Base-by-base conservation (phyloP, 164 flowering plant species). In the Paratinospora sagittata region DNA sequence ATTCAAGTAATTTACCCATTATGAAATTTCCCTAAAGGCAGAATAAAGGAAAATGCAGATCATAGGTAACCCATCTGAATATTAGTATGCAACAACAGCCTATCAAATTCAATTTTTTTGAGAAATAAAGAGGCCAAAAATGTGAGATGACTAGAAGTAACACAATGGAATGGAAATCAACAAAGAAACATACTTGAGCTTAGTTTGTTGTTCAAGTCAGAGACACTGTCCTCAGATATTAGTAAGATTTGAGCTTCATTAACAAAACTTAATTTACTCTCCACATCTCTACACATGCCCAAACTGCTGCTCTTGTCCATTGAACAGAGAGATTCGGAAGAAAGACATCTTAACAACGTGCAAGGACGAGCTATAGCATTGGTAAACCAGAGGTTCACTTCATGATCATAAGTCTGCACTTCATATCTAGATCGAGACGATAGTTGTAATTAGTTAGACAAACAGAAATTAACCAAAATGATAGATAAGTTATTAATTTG, bases 221-320 rank as follows among this genome's bases (percentile, higher is more conserved):
- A 73, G 13, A 92, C 81, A 67, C 99, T 95, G 70, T 80, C 92
- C 79, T 92, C 94, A 23, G 96, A 87, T 66, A 95, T 76, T 23
- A 95, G 76, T 76, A 95, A 84, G 77, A 95, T 75, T 71, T 89
- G 99, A 72, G 93, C 99, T 84, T 89, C 98, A 82, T 92, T 95
- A 19, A 87, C 85, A 78, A 95, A 95, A 82, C 72, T 92, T 73
- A 92, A 70, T 74, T 67, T 80, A 74, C 84, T 81, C 34, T 74
- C 72, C 24, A 73, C 70, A 79, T 89, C 91, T 83, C 96, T 82
- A 81, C 96, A 88, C 63, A 55, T 72, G 61, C 78, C 78, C 65
- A 65, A 63, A 66, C 66, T 72, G 74, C 23, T 60, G 47, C 62
- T 73, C 66, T 81, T 82, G 47, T 74, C 78, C 52, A 73, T 52